These are phyloP conservation scores for Prunus fruticosa DNA, from an alignment of 306 rosid species.

Conservation along the genomic window DNA sequence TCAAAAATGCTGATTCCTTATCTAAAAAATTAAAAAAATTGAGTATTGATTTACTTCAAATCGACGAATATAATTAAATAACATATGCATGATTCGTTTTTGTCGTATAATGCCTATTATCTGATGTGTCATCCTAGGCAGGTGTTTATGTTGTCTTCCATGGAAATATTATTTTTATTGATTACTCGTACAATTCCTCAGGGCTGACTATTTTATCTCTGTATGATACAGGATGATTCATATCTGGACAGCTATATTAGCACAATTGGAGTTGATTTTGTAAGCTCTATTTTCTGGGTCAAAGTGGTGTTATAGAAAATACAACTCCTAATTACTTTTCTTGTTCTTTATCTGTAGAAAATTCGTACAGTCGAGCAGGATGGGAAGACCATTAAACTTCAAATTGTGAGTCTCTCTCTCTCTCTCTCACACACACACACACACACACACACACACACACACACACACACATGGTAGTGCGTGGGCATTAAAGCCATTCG, in stretches of 20 bases:
- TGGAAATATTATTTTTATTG: neutral
- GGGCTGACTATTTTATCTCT: neutral
- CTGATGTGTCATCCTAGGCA: neutral
- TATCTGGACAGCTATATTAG: slow-evolving; percentile 57
- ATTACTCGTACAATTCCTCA: neutral
- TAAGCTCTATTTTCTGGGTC: slow-evolving; percentile 18
- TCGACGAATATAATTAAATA: neutral
- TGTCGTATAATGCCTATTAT: neutral
- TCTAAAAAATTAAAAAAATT: neutral
- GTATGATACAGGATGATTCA: slow-evolving; percentile 43
- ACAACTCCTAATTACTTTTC: neutral
- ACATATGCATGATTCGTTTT: neutral
- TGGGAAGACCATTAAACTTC: slow-evolving; percentile 55
- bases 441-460: too few relatives aligned
- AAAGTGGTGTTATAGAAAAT: neutral
- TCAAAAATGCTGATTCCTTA: too few relatives aligned
- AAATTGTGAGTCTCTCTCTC: slow-evolving; percentile 36
- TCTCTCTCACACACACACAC: too few relatives aligned
- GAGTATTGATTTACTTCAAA: neutral
- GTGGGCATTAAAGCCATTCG: neutral
- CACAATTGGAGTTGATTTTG: slow-evolving; percentile 62
- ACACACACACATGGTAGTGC: neutral
- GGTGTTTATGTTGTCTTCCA: neutral
- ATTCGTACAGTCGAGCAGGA: slow-evolving; percentile 62
- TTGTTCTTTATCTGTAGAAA: slow-evolving; percentile 28